Evolutionary conservation across 352 stramenopile species (phyloP).

Genomic region (Globisporangium radiosum): DNA sequence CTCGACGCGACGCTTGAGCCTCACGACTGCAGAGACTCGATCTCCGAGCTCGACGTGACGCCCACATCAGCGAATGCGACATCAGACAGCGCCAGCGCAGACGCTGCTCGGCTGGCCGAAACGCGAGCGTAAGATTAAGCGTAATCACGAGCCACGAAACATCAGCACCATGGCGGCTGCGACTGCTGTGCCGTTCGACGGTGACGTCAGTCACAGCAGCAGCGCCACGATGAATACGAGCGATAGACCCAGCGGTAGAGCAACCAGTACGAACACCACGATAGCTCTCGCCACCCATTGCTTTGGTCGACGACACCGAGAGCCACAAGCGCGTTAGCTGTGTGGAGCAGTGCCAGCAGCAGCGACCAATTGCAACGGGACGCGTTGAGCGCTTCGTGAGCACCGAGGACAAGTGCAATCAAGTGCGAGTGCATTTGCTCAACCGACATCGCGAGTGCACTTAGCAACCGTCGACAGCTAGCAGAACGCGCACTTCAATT

Average conservation of each 20-base stretch:
- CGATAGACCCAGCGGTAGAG: background rate
- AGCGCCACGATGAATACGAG: too few species aligned
- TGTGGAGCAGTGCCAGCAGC: background rate
- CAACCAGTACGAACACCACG: conserved; percentile 8
- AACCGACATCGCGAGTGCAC: conserved; percentile 16
- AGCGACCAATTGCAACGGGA: conserved; percentile 12
- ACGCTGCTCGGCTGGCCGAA: too few species aligned
- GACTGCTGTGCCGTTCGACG: too few species aligned
- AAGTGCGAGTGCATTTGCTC: conserved; percentile 43
- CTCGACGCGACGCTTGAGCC: too few species aligned
- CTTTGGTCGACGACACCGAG: conserved; percentile 29
- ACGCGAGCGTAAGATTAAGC: too few species aligned
- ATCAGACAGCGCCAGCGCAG: too few species aligned
- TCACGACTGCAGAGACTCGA: too few species aligned
- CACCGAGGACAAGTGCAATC: conserved; percentile 52
- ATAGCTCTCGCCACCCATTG: conserved; percentile 13
- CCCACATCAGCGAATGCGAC: too few species aligned
- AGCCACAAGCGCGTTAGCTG: conserved; percentile 17
- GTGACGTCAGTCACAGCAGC: too few species aligned
- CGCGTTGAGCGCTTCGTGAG: conserved; percentile 39
- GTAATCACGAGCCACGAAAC: too few species aligned
- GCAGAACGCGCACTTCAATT: background rate
- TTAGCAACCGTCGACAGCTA: background rate
- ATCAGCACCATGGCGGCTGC: too few species aligned
- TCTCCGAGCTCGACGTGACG: too few species aligned